Percentiles rank a stretch among this genome's conserved stretches.
phyloP scores from a whole-genome alignment of 2,329 filamentous ascomycete genomes.

The Aureobasidium sp. region DNA sequence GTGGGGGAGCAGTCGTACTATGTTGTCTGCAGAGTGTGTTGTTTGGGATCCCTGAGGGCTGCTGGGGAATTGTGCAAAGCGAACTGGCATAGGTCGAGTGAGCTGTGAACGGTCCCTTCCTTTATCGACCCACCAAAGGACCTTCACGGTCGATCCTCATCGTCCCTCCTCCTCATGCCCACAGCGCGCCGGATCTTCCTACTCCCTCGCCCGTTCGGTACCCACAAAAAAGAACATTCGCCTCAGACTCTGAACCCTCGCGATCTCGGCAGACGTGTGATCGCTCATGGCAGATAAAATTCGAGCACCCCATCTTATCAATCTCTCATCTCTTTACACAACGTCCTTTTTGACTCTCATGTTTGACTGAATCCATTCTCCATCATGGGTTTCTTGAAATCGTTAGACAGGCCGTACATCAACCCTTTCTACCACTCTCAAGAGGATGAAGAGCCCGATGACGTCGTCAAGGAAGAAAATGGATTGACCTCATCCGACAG shows the following conservation, averaged over 20 bases:
- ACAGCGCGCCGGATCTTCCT: neutral
- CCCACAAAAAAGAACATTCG: slow-evolving; percentile 3
- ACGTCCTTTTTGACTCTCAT: neutral
- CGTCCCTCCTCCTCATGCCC: neutral
- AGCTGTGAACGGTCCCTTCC: neutral
- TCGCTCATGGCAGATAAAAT: neutral
- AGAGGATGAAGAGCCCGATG: slow-evolving; percentile 13
- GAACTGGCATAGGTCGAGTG: neutral
- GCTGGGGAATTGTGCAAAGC: neutral
- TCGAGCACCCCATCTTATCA: slow-evolving; percentile 2
- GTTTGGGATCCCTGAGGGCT: neutral
- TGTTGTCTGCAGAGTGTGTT: neutral
- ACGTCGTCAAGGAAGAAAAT: slow-evolving; percentile 5
- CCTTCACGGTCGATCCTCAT: neutral
- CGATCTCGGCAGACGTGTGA: neutral
- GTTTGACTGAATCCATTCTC: neutral
- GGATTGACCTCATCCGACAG: slow-evolving; percentile 17
- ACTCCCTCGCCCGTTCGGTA: neutral
- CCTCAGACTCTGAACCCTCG: neutral
- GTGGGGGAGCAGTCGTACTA: neutral
- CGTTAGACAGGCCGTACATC: slow-evolving; percentile 7
- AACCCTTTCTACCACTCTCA: slow-evolving; percentile 5
- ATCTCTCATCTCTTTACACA: neutral
- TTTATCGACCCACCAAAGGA: neutral
- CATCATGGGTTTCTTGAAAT: slow-evolving; percentile 13